These are phyloP conservation scores for Solanum stenotomum DNA, from an alignment of 257 asterid genomes.

Conservation along the genomic window DNA sequence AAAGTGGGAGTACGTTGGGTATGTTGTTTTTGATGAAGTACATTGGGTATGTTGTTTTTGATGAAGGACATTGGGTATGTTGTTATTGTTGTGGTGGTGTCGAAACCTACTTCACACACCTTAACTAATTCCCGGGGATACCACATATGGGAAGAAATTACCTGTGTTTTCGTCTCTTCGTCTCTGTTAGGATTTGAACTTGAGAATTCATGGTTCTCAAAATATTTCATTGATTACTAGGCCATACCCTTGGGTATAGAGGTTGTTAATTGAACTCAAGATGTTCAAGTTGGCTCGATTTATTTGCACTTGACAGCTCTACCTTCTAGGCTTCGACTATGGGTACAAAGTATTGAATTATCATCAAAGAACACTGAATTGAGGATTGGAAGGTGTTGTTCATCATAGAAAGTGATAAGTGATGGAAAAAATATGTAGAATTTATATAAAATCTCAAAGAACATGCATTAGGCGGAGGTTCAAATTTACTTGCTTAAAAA, in stretches of 20 bases:
- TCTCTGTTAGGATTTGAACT: not conserved
- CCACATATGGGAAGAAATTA: not conserved
- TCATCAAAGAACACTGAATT: not conserved
- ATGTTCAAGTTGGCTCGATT: not conserved
- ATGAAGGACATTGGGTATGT: not conserved
- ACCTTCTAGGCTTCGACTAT: not conserved
- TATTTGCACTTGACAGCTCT: not conserved
- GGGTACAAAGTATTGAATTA: not conserved
- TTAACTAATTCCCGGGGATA: not conserved
- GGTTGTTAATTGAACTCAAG: not conserved
- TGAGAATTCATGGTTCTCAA: not conserved
- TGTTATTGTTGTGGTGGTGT: not conserved
- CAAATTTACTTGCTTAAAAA: not conserved
- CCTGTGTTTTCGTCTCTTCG: not conserved
- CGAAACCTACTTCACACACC: not conserved
- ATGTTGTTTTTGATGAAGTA: not conserved
- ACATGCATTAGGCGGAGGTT: not conserved
- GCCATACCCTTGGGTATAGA: not conserved
- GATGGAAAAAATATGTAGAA: not conserved
- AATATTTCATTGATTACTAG: not conserved
- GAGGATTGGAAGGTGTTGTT: not conserved
- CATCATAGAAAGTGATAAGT: not conserved
- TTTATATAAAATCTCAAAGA: not conserved
- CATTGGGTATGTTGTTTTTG: not conserved
- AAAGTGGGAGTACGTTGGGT: not conserved